Conservation (phyloP, 306 rosid genomes). For the Cicer judaicum region DNA sequence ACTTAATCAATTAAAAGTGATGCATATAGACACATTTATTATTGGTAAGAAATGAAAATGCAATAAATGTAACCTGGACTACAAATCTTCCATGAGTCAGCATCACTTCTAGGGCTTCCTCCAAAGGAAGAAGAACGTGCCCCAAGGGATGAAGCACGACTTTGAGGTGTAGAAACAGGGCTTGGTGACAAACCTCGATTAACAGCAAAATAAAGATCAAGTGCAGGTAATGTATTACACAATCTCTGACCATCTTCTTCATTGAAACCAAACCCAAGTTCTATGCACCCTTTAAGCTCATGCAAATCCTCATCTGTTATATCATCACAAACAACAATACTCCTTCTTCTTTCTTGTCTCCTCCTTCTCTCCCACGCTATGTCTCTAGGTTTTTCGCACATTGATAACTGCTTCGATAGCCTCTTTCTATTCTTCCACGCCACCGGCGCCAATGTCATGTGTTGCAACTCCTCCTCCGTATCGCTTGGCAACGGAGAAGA, state of each 20-base stretch:
- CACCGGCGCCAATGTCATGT: constrained; percentile 58
- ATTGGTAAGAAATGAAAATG: background rate
- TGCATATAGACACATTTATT: too few species aligned
- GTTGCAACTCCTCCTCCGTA: constrained; percentile 60
- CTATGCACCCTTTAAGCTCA: constrained; percentile 87
- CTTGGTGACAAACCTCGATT: constrained; percentile 68
- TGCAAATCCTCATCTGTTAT: constrained; percentile 74
- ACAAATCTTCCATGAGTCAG: constrained; percentile 86
- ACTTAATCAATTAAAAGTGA: too few species aligned
- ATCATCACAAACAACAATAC: constrained; percentile 45
- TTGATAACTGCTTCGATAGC: constrained; percentile 66
- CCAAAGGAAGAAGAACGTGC: constrained; percentile 61
- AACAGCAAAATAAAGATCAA: constrained; percentile 91
- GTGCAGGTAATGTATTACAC: constrained; percentile 85
- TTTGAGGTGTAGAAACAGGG: constrained; percentile 79
- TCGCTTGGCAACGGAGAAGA: constrained; percentile 30
- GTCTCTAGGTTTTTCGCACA: constrained; percentile 74
- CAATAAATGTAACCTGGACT: constrained; percentile 64
- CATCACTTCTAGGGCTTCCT: constrained; percentile 68
- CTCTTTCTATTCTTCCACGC: constrained; percentile 52
- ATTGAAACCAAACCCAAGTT: constrained; percentile 91
- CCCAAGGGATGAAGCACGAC: constrained; percentile 59
- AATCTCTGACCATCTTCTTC: constrained; percentile 83
- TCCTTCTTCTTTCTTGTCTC: constrained; percentile 55
- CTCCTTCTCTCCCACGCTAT: constrained; percentile 90